Evolutionary conservation across 352 stramenopile species (phyloP).

Genomic region (Phytophthora fragariae): DNA sequence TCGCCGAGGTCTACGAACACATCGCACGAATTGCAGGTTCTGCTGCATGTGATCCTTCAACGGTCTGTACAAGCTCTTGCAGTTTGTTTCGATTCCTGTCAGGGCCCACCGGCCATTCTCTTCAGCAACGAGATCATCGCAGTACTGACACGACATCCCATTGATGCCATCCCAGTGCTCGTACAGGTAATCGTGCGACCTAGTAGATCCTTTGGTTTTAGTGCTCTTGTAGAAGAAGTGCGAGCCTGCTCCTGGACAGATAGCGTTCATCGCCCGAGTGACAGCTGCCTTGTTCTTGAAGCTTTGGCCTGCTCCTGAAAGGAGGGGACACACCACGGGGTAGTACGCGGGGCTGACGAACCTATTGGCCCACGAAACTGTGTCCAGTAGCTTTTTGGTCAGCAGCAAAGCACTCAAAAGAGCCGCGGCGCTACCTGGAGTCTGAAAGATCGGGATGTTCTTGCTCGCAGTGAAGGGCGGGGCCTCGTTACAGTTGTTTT

Average conservation of each 20-base stretch:
- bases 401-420: background rate
- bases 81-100: background rate
- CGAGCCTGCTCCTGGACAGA: background rate
- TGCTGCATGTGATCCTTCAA: background rate
- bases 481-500: background rate
- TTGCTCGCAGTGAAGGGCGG: slow-evolving; percentile 4
- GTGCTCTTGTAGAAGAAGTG: background rate
- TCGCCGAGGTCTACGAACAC: background rate
- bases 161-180: background rate
- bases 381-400: background rate
- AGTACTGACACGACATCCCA: background rate
- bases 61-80: background rate
- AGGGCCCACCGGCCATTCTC: background rate
- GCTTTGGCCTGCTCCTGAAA: background rate
- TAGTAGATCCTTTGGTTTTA: background rate
- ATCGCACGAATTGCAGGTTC: background rate
- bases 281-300: background rate
- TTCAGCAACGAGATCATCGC: background rate
- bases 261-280: background rate
- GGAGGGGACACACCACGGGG: background rate
- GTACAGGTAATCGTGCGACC: background rate
- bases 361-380: background rate
- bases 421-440: background rate
- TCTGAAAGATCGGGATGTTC: background rate
- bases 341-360: background rate